Conservation (phyloP, 75 land plant species). For the Sequoia sempervirens region DNA sequence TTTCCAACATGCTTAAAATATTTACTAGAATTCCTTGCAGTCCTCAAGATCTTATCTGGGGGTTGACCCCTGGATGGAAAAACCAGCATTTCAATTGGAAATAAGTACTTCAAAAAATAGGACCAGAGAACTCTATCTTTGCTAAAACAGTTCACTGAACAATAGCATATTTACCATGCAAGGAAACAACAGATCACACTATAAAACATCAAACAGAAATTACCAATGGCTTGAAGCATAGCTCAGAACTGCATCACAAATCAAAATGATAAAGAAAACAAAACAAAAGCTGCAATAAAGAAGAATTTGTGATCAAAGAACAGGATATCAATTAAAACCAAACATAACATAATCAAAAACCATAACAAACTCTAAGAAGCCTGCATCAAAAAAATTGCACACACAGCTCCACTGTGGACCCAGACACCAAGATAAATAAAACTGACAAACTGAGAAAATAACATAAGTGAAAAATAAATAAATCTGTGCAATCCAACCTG, state of each 20-base stretch:
- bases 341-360: not conserved
- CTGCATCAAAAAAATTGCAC: not conserved
- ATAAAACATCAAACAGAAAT: not conserved
- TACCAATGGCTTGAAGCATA: not conserved
- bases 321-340: not conserved
- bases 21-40: slow-evolving; percentile 75
- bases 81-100: not conserved
- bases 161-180: not conserved
- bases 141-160: not conserved
- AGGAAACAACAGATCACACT: not conserved
- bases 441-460: not conserved
- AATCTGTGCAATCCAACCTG: not conserved
- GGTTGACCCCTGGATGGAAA: slow-evolving; percentile 59
- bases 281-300: not conserved
- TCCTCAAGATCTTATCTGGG: slow-evolving; percentile 69
- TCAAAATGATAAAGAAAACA: not conserved
- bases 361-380: not conserved
- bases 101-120: not conserved
- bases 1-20: slow-evolving; percentile 69
- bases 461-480: not conserved
- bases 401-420: not conserved
- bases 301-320: not conserved
- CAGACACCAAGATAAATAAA: not conserved
- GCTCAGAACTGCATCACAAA: not conserved
- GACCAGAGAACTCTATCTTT: not conserved